phyloP scores from a whole-genome alignment of 257 asterid genomes.

The Marsdenia floribunda region DNA sequence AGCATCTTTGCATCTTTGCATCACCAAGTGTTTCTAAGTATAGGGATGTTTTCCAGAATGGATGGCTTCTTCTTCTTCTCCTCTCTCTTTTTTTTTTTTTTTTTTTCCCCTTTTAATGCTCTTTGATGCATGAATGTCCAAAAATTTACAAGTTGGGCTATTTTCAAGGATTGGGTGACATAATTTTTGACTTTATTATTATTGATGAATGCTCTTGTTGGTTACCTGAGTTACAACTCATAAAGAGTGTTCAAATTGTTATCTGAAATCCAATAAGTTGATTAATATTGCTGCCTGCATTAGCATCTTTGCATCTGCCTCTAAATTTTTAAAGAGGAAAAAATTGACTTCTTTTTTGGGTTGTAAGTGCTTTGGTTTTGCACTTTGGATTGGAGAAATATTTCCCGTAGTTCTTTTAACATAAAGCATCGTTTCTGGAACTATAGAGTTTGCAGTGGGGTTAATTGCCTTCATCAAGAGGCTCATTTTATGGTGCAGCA shows the following conservation, averaged over 20 bases:
- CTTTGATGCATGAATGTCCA: neutral
- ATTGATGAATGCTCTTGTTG: constrained; percentile 1
- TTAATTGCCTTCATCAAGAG: neutral
- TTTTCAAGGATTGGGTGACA: neutral
- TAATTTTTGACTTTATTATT: neutral
- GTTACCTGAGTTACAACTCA: neutral
- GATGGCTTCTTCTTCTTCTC: neutral
- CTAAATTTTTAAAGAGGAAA: neutral
- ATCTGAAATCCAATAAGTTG: neutral
- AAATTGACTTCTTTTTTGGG: neutral
- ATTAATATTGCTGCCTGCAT: neutral
- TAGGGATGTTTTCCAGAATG: neutral
- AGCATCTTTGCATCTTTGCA: no score
- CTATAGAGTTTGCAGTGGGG: neutral
- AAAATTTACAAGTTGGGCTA: no score
- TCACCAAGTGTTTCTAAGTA: neutral
- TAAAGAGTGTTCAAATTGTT: neutral
- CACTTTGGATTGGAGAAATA: neutral
- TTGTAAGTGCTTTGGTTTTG: neutral
- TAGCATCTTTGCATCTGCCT: neutral
- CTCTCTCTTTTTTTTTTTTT: neutral
- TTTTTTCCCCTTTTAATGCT: neutral
- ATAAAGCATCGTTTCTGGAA: neutral
- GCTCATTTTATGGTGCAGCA: neutral
- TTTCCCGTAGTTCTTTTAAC: neutral